These are phyloP conservation scores for Hymenoscyphus albidus DNA, from an alignment of 2,329 filamentous ascomycete species.

Conservation along the genomic window DNA sequence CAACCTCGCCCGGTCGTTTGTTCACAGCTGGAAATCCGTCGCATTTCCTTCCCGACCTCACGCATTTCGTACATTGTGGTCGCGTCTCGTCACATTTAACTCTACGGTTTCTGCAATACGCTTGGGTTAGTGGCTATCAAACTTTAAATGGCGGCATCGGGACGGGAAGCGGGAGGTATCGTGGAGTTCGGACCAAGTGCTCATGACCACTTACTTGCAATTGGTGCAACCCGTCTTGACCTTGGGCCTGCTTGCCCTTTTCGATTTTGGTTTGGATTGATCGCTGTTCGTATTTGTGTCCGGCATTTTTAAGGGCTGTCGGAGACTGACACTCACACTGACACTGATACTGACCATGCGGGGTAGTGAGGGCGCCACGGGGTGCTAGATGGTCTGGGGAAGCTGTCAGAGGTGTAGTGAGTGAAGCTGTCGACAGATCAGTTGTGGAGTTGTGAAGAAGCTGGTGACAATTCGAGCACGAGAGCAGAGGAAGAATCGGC, in stretches of 20 bases:
- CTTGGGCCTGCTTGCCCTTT: conserved; percentile 41
- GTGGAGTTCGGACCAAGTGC: background rate
- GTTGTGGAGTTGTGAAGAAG: background rate
- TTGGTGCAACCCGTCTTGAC: conserved; percentile 64
- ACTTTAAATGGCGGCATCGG: background rate
- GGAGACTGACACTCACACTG: background rate
- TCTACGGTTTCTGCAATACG: conserved; percentile 47
- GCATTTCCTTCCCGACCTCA: conserved; percentile 55
- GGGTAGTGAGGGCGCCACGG: background rate
- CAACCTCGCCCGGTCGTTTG: conserved; percentile 22
- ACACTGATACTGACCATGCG: background rate
- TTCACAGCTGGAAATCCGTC: conserved; percentile 50
- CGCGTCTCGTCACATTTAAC: conserved; percentile 66
- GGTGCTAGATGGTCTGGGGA: background rate
- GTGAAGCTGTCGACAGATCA: background rate
- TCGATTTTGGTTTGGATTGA: conserved; percentile 16
- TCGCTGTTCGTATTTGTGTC: background rate
- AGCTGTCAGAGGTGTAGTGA: background rate
- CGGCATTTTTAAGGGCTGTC: conserved; percentile 7
- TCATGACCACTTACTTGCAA: conserved; percentile 55
- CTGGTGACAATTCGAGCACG: background rate
- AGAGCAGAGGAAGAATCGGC: background rate
- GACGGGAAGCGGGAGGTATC: background rate
- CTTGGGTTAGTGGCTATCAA: background rate
- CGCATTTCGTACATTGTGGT: conserved; percentile 57